Evolutionary conservation across 441 rosid genomes (phyloP).

Genomic region (Adansonia gregorii): DNA sequence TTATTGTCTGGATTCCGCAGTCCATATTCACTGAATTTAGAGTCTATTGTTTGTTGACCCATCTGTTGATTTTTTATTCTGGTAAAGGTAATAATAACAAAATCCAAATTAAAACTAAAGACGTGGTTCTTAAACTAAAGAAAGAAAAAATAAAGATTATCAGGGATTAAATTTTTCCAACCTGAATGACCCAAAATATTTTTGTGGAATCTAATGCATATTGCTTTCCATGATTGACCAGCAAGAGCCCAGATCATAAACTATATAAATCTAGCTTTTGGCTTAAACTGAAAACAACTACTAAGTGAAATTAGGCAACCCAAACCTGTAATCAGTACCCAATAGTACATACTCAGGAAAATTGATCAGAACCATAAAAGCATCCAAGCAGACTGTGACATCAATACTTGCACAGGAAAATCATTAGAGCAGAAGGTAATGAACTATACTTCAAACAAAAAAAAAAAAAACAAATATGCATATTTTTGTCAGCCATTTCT

Average conservation of each 20-base stretch:
- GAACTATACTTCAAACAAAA: too few relatives aligned
- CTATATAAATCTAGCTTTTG: constrained; percentile 1
- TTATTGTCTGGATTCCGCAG: constrained; percentile 43
- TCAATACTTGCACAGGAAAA: not conserved
- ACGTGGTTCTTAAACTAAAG: not conserved
- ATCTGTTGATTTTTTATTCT: constrained; percentile 39
- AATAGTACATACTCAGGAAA: not conserved
- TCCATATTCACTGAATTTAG: constrained; percentile 47
- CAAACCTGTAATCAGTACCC: constrained; percentile 9
- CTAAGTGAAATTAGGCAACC: constrained; percentile 13
- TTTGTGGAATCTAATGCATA: constrained; percentile 4
- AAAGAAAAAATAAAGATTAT: constrained; percentile 9
- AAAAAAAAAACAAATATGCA: too few relatives aligned
- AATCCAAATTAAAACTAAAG: not conserved
- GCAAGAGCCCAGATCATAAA: constrained; percentile 2
- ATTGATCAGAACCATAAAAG: constrained; percentile 2
- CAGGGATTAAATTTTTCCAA: not conserved
- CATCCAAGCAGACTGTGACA: constrained; percentile 6
- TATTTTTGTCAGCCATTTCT: not conserved
- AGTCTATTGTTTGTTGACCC: constrained; percentile 58
- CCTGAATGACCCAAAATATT: not conserved
- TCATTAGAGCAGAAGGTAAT: too few relatives aligned
- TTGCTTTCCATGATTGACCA: constrained; percentile 1
- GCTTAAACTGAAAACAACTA: constrained; percentile 9
- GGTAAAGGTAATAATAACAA: constrained; percentile 12